Evolutionary conservation across 2,329 filamentous ascomycete species (phyloP), one percentile per base, ranked within the genome.

Genomic region (Fusarium lateritium): DNA sequence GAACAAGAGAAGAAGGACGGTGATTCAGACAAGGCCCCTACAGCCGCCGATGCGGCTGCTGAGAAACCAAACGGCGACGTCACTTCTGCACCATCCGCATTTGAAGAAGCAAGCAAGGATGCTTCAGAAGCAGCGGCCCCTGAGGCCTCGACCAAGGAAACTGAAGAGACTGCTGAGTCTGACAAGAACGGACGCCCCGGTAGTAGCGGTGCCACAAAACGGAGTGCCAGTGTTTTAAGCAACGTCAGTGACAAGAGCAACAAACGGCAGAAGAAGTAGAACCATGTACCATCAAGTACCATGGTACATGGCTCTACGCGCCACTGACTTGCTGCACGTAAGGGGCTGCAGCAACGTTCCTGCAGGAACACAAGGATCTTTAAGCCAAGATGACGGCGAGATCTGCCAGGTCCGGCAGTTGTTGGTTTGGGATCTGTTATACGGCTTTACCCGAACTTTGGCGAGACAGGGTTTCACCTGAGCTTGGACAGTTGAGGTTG

Each of bases 161-260:
- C 54, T 21, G 69, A 69, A 44, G 69, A 65, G 33, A 64, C 67
- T n/a, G 62, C 34, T 9, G 68, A 72, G 31, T 61, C 74, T n/a
- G 78, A 76, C 38, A 80, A 73, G 67, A 72, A 67, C 17, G 62
- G 56, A 13, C 75, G 79, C 44, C 80, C 80, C 3, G 77, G 75
- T 15, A 83, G 80, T 65, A 83, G 82, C 65, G 76, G 80, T 42
- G 77, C 76, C 10, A 72, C 80, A 1, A 90, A 97, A 82, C 87
- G 94, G 62, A 96, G 93, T 76, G 93, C 93, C 2, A 97, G 93
- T 77, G 92, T 94, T 33, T 78, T 97, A 54, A 95, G 92, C 77
- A 83, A 84, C 17, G 82, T 82, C 7, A 94, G 91, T 76, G 90
- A 93, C 62, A 88, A 87, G 79, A 88, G 84, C 70, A 74, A 79